Base-by-base conservation (phyloP, 495 filamentous ascomycete genomes). In the Chaetomium cochliodes region DNA sequence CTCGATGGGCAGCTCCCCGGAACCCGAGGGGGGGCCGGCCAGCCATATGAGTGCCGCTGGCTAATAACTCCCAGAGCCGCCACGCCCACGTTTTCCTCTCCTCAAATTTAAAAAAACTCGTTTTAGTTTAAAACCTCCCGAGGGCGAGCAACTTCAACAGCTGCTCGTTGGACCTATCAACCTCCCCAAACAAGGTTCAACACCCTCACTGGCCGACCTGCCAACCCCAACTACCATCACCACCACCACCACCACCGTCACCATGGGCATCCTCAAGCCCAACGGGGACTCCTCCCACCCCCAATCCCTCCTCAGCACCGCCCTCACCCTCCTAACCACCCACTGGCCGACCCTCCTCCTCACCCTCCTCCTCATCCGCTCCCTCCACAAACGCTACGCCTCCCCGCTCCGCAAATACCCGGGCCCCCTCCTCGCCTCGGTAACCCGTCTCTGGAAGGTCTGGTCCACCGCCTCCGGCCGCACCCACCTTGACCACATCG, bases 351-450 rank as follows among this genome's bases (percentile, higher is more conserved):
- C 73, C 55, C 54, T 80, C 41, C 64, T 78, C 55, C 64, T 77
- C 13, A 46, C 67, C 37, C 22, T 72, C 60, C 15, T 82, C 57
- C 33, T 72, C 63, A 1, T 69, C 37, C 78, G 78, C 26, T 61
- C 70, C 46, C 49, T 77, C 5, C 75, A 73, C 64, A 77, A 73
- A 25, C 78, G 79, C 41, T 82, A 82, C 42, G 72, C 72, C 54
- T 79, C 78, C 0, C 79, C 81, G 0, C 74, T 83, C 25, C 76
- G 77, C 30, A 73, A 76, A 39, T 79, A 81, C 57, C 82, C 81
- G 0, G 82, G 83, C 0, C 83, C 82, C 2, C 77, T 81, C 65
- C 58, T 82, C 3, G 82, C 82, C 6, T 80, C 78, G n/a, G 73
- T 77, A 59, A 73, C 80, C 2, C 74, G 74, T 0, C 72, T 84